Evolutionary conservation across 1,284 basidiomycete genomes (phyloP), one percentile per base, ranked within the genome.

Genomic region (Heterobasidion irregulare): DNA sequence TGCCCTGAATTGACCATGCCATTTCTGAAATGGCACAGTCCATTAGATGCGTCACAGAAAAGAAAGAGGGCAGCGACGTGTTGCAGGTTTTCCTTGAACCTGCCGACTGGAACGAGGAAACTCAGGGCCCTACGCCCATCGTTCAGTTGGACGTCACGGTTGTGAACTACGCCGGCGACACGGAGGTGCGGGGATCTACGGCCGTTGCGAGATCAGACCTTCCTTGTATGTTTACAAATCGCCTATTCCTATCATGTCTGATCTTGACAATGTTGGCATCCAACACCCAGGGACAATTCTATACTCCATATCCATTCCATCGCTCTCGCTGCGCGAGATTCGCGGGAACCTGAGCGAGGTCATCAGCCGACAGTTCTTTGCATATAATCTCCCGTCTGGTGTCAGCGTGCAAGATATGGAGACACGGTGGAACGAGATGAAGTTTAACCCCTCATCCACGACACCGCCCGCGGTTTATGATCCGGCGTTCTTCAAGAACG

Each of bases 81-180:
- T 71, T 92, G 62, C 74, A 79, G 13, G 73, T 89, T 2, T 91
- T 80, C 74, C 78, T 90, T 8, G 78, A 88, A 64, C 89, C 87
- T 8, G 68, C 68, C 2, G 71, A 78, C 9, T 80, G 77, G 75
- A 66, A 71, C 35, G 70, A 69, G 7, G 62, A 64, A 6, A 62
- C 61, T 2, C 66, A 66, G 50, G 64, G 66, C 53, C 13, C 63
- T 52, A 58, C 56, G 48, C 78, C 74, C 0, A 69, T 77, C 38
- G 69, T 72, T 6, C 73, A 78, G 54, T 63, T 84, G 15, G 64
- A 71, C 18, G 61, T 83, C 15, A 61, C 56, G 1, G 59, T 72
- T 41, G 59, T 58, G 18, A 75, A 70, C 61, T 67, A 63, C 53
- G 56, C 77, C 26, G 65, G 71, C 50, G 71, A 65, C 15, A 49